Evolutionary conservation across 2,329 filamentous ascomycete genomes (phyloP).

Genomic region (Aspergillus persii): DNA sequence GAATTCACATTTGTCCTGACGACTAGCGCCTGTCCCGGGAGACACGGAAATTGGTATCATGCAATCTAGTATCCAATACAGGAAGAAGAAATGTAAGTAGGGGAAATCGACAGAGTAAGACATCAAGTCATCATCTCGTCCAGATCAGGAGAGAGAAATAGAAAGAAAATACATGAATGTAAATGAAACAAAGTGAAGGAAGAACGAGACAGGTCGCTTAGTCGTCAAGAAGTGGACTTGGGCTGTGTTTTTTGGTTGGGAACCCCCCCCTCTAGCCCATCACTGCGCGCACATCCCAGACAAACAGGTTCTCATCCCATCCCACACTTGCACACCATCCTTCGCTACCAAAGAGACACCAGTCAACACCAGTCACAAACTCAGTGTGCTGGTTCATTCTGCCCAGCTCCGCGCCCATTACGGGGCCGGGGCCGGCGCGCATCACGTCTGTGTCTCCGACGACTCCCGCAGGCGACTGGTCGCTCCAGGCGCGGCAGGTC

Average conservation of each 20-base stretch:
- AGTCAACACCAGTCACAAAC: slow-evolving; percentile 94
- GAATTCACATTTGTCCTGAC: slow-evolving; percentile 1
- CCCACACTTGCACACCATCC: slow-evolving; percentile 94
- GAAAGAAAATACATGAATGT: neutral
- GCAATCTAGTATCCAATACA: slow-evolving; percentile 26
- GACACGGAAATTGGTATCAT: slow-evolving; percentile 18
- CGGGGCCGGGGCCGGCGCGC: slow-evolving; percentile 37
- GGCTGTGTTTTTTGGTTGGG: neutral
- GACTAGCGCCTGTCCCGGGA: slow-evolving; percentile 1
- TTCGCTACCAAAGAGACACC: slow-evolving; percentile 93
- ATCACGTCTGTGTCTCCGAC: slow-evolving; percentile 38
- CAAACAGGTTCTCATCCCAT: slow-evolving; percentile 87
- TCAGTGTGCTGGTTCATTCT: slow-evolving; percentile 92
- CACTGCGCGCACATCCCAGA: slow-evolving; percentile 81
- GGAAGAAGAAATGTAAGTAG: slow-evolving; percentile 3
- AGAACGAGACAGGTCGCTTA: neutral
- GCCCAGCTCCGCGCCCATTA: slow-evolving; percentile 69
- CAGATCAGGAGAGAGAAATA: slow-evolving; percentile 1
- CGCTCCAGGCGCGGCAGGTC: slow-evolving; percentile 92
- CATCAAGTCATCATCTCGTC: neutral
- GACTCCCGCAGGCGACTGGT: slow-evolving; percentile 55
- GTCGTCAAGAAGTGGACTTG: neutral
- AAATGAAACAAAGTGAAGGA: neutral
- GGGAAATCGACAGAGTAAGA: neutral
- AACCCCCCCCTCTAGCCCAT: slow-evolving; percentile 46